phyloP scores from a whole-genome alignment of 2,329 filamentous ascomycete species.

The Exophiala lecanii-corni region DNA sequence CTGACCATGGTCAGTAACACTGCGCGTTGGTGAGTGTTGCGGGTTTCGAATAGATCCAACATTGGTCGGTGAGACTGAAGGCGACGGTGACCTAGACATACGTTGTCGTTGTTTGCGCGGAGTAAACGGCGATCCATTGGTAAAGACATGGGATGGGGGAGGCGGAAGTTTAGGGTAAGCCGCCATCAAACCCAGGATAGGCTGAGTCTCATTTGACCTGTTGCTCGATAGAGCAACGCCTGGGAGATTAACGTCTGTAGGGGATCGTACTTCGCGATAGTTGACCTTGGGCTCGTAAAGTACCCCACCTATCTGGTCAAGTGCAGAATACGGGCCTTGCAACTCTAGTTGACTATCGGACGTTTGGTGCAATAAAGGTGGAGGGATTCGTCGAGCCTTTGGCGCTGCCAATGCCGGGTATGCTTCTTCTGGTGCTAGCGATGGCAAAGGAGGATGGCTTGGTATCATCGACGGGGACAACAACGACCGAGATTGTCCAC shows the following conservation, averaged over 20 bases:
- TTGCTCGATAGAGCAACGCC: background rate
- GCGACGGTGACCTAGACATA: constrained; percentile 32
- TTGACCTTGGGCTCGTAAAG: constrained; percentile 22
- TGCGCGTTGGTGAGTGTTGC: constrained; percentile 26
- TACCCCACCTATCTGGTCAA: constrained; percentile 35
- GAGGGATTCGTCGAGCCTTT: constrained; percentile 18
- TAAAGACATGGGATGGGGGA: constrained; percentile 35
- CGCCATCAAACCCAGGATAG: constrained; percentile 25
- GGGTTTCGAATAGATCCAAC: constrained; percentile 30
- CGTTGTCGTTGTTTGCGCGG: constrained; percentile 27
- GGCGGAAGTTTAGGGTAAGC: constrained; percentile 38
- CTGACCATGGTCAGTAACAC: constrained; percentile 28
- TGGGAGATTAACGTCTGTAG: background rate
- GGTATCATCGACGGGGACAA: constrained; percentile 37
- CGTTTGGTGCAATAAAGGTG: constrained; percentile 20
- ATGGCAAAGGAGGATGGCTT: constrained; percentile 31
- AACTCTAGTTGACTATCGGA: constrained; percentile 6
- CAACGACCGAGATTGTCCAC: constrained; percentile 32
- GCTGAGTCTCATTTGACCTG: constrained; percentile 5
- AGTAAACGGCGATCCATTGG: constrained; percentile 34
- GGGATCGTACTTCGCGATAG: background rate
- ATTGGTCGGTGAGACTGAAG: constrained; percentile 36
- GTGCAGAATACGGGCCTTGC: constrained; percentile 18
- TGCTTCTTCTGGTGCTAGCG: constrained; percentile 26
- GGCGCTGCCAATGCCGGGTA: constrained; percentile 21